phyloP scores from a whole-genome alignment of 2,329 filamentous ascomycete species.

The Lojkania enalia region DNA sequence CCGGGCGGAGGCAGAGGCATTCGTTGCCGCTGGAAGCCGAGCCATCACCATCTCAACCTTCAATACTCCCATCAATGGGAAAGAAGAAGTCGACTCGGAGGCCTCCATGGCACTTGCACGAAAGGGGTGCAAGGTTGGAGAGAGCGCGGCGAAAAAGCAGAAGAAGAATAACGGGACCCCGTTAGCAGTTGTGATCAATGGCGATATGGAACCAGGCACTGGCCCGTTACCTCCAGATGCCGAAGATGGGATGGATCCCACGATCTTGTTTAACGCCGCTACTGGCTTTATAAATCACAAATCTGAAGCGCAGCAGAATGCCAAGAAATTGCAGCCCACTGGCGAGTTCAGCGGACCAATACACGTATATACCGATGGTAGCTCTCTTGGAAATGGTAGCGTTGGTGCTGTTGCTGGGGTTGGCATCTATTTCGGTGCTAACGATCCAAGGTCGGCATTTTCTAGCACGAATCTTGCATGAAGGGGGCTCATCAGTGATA shows the following conservation, averaged over 20 bases:
- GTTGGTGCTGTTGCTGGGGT: conserved; percentile 61
- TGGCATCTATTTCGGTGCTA: conserved; percentile 66
- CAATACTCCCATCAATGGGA: conserved; percentile 29
- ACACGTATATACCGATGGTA: conserved; percentile 67
- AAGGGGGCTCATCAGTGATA: too few relatives aligned
- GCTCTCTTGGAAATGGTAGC: conserved; percentile 61
- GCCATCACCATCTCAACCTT: conserved; percentile 9
- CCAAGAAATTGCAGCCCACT: conserved; percentile 52
- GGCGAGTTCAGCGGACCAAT: conserved; percentile 54
- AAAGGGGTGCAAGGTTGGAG: conserved; percentile 22
- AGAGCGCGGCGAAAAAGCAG: conserved; percentile 41
- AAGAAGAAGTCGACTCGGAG: conserved; percentile 31
- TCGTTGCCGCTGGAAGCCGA: conserved; percentile 56
- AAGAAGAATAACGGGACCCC: conserved; percentile 36
- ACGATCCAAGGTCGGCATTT: conserved; percentile 56
- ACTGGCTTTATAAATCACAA: conserved; percentile 61
- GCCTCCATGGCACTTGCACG: conserved; percentile 24
- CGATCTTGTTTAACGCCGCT: conserved; percentile 57
- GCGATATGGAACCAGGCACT: conserved; percentile 52
- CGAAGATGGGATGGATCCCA: conserved; percentile 65
- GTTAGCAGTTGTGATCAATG: conserved; percentile 15
- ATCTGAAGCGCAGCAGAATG: conserved; percentile 52
- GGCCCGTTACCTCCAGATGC: conserved; percentile 59
- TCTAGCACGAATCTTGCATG: too few relatives aligned
- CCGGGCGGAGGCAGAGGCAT: conserved; percentile 72